Evolutionary conservation across 768 basidiomycete genomes (phyloP).

Genomic region (Suillus subluteus): DNA sequence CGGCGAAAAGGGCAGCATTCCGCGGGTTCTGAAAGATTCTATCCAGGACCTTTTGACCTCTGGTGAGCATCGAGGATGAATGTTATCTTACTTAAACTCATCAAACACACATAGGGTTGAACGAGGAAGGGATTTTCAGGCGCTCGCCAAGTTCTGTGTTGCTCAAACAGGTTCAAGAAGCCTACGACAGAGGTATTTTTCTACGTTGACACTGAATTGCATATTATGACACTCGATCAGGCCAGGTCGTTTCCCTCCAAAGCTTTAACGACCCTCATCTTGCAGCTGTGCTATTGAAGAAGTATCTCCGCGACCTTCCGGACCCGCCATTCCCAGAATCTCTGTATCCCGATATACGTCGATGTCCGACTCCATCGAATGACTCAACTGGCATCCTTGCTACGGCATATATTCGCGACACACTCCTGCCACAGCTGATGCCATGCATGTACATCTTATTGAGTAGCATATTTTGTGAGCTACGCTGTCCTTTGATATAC

Average conservation of each 20-base stretch:
- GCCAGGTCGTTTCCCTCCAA: constrained; percentile 78
- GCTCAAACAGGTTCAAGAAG: constrained; percentile 76
- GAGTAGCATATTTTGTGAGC: constrained; percentile 67
- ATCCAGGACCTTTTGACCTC: constrained; percentile 71
- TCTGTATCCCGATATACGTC: constrained; percentile 64
- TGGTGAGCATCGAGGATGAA: constrained; percentile 32
- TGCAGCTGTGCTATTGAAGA: constrained; percentile 85
- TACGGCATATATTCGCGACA: constrained; percentile 69
- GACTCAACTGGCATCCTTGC: constrained; percentile 59
- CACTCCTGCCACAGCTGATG: constrained; percentile 65
- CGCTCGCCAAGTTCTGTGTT: constrained; percentile 75
- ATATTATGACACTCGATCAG: constrained; percentile 37
- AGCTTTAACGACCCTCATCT: constrained; percentile 79
- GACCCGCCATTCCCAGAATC: constrained; percentile 76
- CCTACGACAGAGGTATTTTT: constrained; percentile 75
- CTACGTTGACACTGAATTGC: neutral
- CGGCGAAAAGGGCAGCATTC: constrained; percentile 83
- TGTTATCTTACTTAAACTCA: neutral
- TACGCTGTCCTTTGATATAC: neutral
- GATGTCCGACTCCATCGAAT: constrained; percentile 63
- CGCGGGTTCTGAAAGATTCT: constrained; percentile 76
- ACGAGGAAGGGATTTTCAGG: constrained; percentile 81
- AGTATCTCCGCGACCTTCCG: constrained; percentile 81
- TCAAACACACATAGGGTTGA: constrained; percentile 43
- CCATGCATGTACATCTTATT: constrained; percentile 76